A percentile compares a stretch with the other conserved stretches of the same genome.
Evolutionary conservation across 257 asterid species (phyloP).

Genomic region (Solanum chiquidenum): DNA sequence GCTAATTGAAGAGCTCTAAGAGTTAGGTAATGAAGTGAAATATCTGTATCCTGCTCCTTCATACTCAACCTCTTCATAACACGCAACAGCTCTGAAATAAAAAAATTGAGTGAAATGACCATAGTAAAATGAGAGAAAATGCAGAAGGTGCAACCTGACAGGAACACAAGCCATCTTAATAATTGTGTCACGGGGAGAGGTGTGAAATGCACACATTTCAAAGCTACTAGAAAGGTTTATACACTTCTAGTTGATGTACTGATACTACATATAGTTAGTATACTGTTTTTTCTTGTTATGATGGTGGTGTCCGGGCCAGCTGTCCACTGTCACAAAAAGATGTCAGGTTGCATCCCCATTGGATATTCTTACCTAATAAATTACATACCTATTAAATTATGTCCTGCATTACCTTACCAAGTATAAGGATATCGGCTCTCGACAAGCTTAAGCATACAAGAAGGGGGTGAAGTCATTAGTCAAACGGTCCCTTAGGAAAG

Average conservation of each 20-base stretch:
- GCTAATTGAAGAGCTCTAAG: slow-evolving; percentile 82
- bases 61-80: slow-evolving; percentile 81
- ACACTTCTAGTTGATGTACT: neutral
- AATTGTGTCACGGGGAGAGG: neutral
- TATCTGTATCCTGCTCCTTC: slow-evolving; percentile 83
- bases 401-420: neutral
- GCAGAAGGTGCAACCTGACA: neutral
- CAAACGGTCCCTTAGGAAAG: neutral
- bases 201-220: neutral
- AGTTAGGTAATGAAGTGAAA: slow-evolving; percentile 64
- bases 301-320: neutral
- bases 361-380: neutral
- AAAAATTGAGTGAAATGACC: neutral
- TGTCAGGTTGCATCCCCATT: neutral
- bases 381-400: neutral
- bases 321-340: neutral
- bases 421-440: neutral
- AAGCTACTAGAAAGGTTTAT: neutral
- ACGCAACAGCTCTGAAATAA: slow-evolving; percentile 67
- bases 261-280: neutral
- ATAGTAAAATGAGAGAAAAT: neutral
- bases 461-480: neutral
- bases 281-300: neutral
- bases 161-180: neutral
- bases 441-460: neutral